These are phyloP conservation scores for Calophaca sinica DNA, from an alignment of 306 rosid species.

Conservation along the genomic window DNA sequence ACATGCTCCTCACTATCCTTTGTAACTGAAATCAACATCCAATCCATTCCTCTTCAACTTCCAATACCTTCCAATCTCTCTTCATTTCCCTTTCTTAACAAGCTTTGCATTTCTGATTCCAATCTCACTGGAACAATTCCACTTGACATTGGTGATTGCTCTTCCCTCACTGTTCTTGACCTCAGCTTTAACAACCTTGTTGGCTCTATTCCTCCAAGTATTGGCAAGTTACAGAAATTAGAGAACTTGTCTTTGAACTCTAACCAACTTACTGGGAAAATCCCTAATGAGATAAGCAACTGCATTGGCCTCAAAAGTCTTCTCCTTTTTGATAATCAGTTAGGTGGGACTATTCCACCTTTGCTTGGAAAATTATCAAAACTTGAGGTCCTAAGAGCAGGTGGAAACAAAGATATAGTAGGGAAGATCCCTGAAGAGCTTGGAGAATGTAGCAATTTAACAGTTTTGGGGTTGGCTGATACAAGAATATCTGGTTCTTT, in stretches of 20 bases:
- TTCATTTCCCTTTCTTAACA: slow-evolving; percentile 60
- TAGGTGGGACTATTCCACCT: slow-evolving; percentile 61
- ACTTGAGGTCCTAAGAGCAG: slow-evolving; percentile 76
- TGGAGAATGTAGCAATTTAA: slow-evolving; percentile 78
- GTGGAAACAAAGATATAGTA: slow-evolving; percentile 77
- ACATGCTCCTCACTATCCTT: slow-evolving; percentile 69
- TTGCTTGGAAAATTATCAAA: slow-evolving; percentile 62
- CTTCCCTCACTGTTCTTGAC: slow-evolving; percentile 59
- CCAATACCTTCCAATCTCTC: slow-evolving; percentile 76
- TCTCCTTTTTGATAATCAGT: slow-evolving; percentile 67
- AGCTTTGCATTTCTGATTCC: slow-evolving; percentile 74
- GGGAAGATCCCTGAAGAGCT: slow-evolving; percentile 83
- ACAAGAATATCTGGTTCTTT: slow-evolving; percentile 75
- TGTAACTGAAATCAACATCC: slow-evolving; percentile 71
- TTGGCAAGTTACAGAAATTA: slow-evolving; percentile 65
- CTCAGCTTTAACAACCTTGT: slow-evolving; percentile 74
- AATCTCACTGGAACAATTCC: slow-evolving; percentile 83
- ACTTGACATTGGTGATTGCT: slow-evolving; percentile 61
- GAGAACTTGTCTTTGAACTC: slow-evolving; percentile 72
- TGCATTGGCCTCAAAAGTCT: slow-evolving; percentile 62
- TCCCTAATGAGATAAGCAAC: slow-evolving; percentile 67
- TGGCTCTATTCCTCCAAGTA: slow-evolving; percentile 69
- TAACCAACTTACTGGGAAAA: slow-evolving; percentile 75
- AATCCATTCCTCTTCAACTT: slow-evolving; percentile 71
- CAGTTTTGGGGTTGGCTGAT: slow-evolving; percentile 81